Conservation (phyloP, 345 rosid genomes). For the Draba incana region DNA sequence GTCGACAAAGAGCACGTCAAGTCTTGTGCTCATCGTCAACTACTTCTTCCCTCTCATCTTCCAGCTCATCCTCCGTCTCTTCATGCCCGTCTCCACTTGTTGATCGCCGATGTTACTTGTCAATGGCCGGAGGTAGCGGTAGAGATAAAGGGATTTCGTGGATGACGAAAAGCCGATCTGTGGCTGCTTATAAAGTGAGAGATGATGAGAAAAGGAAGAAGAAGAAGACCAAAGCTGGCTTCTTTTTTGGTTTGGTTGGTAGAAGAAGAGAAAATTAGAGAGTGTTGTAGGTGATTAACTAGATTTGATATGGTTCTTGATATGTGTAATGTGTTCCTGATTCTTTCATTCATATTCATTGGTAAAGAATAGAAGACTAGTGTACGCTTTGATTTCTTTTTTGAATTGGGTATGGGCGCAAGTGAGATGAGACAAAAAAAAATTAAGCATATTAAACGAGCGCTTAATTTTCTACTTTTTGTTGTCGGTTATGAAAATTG, state of each 20-base stretch:
- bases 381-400: too few species aligned
- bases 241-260: conserved; percentile 35
- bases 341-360: conserved; percentile 28
- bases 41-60: conserved; percentile 31
- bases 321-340: not conserved
- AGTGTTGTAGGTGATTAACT: conserved; percentile 22
- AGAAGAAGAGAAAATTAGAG: conserved; percentile 29
- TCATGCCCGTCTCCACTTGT: conserved; percentile 43
- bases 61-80: conserved; percentile 37
- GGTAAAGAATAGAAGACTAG: not conserved
- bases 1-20: conserved; percentile 20
- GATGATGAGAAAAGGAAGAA: conserved; percentile 32
- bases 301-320: conserved; percentile 13
- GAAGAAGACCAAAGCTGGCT: conserved; percentile 26
- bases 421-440: too few species aligned
- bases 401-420: too few species aligned
- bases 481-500: too few species aligned
- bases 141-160: conserved; percentile 30
- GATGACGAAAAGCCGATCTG: conserved; percentile 38
- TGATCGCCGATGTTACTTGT: conserved; percentile 17
- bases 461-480: too few species aligned
- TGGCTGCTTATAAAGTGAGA: conserved; percentile 35
- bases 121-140: conserved; percentile 28
- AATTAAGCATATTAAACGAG: too few species aligned
- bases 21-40: conserved; percentile 34